phyloP scores from a whole-genome alignment of 2,329 filamentous ascomycete species.

The Colletotrichum lupini region DNA sequence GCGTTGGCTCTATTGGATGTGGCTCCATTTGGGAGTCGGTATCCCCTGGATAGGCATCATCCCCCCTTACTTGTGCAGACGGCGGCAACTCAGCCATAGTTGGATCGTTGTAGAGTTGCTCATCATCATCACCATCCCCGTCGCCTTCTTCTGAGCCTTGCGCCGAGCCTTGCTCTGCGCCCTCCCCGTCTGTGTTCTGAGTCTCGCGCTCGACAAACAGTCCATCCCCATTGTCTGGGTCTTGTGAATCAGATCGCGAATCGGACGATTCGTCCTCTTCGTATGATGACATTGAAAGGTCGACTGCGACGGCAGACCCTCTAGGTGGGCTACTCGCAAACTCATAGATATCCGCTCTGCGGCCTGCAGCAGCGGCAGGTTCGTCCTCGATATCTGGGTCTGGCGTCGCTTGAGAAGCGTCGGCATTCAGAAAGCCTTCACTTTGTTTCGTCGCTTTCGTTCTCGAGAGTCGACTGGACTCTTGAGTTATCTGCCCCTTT shows the following conservation, averaged over 20 bases:
- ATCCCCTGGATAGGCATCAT: not conserved
- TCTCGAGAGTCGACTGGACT: not conserved
- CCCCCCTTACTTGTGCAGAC: not conserved
- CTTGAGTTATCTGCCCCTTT: not conserved
- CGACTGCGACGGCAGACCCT: not conserved
- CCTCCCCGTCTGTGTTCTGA: not conserved
- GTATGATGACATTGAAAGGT: not conserved
- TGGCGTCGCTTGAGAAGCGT: not conserved
- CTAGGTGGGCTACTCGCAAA: not conserved
- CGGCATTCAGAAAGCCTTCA: no score
- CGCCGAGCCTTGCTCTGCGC: no score
- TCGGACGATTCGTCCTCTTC: not conserved
- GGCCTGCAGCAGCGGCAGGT: not conserved
- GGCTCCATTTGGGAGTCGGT: not conserved
- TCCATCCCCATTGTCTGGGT: not conserved
- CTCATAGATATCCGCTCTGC: not conserved
- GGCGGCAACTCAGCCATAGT: slow-evolving; percentile 4
- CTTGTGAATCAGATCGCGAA: not conserved
- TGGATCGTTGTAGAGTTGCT: slow-evolving; percentile 20
- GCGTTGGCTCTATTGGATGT: not conserved
- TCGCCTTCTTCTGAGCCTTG: not conserved
- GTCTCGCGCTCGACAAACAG: slow-evolving; percentile 1
- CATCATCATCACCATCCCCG: not conserved
- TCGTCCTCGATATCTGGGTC: not conserved
- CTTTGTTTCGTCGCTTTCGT: not conserved